These are phyloP conservation scores for Primulina eburnea DNA, from an alignment of 257 asterid species.

Conservation along the genomic window DNA sequence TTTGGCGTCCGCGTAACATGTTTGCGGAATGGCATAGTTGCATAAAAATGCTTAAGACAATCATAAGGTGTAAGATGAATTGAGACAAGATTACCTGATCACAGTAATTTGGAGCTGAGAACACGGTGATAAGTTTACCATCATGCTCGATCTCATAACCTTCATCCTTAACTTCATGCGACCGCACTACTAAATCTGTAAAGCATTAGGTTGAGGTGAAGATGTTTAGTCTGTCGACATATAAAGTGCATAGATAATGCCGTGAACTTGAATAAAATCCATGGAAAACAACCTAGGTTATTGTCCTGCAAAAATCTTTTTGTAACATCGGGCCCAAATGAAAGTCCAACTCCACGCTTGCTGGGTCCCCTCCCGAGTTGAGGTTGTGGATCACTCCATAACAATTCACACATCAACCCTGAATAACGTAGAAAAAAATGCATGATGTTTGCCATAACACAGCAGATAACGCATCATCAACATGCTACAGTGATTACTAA, in stretches of 20 bases:
- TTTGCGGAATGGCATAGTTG: neutral
- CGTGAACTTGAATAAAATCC: slow-evolving; percentile 7
- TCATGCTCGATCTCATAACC: slow-evolving; percentile 97
- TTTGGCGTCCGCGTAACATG: neutral
- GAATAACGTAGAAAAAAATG: slow-evolving; percentile 27
- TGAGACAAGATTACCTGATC: slow-evolving; percentile 71
- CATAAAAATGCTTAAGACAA: slow-evolving; percentile 14
- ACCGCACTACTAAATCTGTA: slow-evolving; percentile 94
- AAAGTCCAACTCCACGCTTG: slow-evolving; percentile 98
- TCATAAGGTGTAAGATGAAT: slow-evolving; percentile 18
- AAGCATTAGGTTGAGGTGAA: slow-evolving; percentile 4
- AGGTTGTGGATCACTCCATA: slow-evolving; percentile 99
- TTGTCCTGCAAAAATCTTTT: slow-evolving; percentile 89
- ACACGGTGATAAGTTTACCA: slow-evolving; percentile 94
- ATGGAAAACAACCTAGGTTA: slow-evolving; percentile 54
- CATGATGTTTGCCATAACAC: slow-evolving; percentile 21
- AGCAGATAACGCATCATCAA: neutral
- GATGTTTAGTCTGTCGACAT: slow-evolving; percentile 7
- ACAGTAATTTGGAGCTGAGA: slow-evolving; percentile 98
- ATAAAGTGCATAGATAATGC: neutral
- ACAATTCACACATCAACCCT: slow-evolving; percentile 97
- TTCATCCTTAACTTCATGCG: slow-evolving; percentile 99
- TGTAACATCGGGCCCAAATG: slow-evolving; percentile 89
- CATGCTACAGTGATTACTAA: slow-evolving; percentile 8
- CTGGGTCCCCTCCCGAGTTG: slow-evolving; percentile 99